Evolutionary conservation across 192 early-diverging fungal genomes (phyloP), one percentile per base, ranked within the genome.

Genomic region (Backusella parvicylindrica): DNA sequence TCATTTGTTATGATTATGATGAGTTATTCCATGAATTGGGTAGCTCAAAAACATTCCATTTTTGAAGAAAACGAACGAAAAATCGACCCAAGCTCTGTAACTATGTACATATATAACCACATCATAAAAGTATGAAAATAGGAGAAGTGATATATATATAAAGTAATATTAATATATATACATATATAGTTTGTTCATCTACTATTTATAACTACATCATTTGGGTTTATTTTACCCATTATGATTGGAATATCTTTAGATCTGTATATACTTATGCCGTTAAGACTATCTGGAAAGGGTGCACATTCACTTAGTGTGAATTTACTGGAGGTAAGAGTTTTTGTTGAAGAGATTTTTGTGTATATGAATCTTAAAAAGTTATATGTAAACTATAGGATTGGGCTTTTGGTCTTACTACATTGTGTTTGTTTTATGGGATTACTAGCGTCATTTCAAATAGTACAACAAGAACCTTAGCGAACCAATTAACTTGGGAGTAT

Each of bases 171-270:
- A 30, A 43, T 56, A 15, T 26, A 43, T 56, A 15, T 26, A 36
- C 53, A 41, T 69, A 13, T 60, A 12, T 31, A 75, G 76, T 21
- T 70, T 9, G 12, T 56, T 21, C 92, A 90, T 71, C 21, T 83
- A 16, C 2, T 68, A 16, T 91, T 86, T 75, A 76, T 95, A 33
- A 56, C 78, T 16, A 11, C 84, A 6, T 73, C 76, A 60, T 84
- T 92, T 69, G 91, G 90, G 12, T 36, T 93, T 15, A 37, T 91
- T 18, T 43, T 94, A 7, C 94, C 94, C 18, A 73, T 91, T 23
- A 60, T 89, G 21, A 47, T 93, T 13, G 93, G 94, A 15, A 68
- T 93, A 32, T 72, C 93, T 11, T 82, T 92, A 63, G 91, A 95
- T 33, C 63, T 95, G 21, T 95, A 95, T 77, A 64, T 95, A 33